phyloP scores from a whole-genome alignment of 2,329 filamentous ascomycete species.

The Rhinocladiella mackenziei region DNA sequence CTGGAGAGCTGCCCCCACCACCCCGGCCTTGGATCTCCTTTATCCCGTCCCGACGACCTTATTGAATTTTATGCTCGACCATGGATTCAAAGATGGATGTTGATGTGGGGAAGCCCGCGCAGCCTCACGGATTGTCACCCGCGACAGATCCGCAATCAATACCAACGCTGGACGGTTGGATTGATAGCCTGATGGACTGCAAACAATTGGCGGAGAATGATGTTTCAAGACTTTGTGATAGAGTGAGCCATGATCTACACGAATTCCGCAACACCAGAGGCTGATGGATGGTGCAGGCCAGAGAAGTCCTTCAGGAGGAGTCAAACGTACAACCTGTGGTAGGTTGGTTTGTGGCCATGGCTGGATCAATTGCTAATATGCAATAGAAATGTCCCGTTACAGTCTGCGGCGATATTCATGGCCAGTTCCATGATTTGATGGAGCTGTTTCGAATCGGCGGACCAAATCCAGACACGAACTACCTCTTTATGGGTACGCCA shows the following conservation, averaged over 20 bases:
- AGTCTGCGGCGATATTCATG: constrained; percentile 97
- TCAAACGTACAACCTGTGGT: constrained; percentile 99
- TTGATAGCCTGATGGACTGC: constrained; percentile 96
- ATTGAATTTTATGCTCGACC: constrained; percentile 26
- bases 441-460: constrained; percentile 99
- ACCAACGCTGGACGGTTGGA: constrained; percentile 94
- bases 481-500: constrained; percentile 97
- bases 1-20: constrained; percentile 18
- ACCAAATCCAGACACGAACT: constrained; percentile 97
- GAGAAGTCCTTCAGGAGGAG: constrained; percentile 94
- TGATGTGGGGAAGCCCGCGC: constrained; percentile 83
- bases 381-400: constrained; percentile 93
- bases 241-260: constrained; percentile 57
- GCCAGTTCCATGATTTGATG: constrained; percentile 98
- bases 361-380: constrained; percentile 14
- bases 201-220: constrained; percentile 95
- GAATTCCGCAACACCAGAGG: constrained; percentile 8
- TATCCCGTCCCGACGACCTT: constrained; percentile 13
- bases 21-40: constrained; percentile 30
- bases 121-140: constrained; percentile 70
- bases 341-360: constrained; percentile 35
- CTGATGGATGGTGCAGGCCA: constrained; percentile 56
- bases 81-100: constrained; percentile 99
- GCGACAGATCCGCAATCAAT: constrained; percentile 82
- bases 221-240: constrained; percentile 94